phyloP scores from a whole-genome alignment of 2,329 filamentous ascomycete species.

The Taxawa tesnikishii region DNA sequence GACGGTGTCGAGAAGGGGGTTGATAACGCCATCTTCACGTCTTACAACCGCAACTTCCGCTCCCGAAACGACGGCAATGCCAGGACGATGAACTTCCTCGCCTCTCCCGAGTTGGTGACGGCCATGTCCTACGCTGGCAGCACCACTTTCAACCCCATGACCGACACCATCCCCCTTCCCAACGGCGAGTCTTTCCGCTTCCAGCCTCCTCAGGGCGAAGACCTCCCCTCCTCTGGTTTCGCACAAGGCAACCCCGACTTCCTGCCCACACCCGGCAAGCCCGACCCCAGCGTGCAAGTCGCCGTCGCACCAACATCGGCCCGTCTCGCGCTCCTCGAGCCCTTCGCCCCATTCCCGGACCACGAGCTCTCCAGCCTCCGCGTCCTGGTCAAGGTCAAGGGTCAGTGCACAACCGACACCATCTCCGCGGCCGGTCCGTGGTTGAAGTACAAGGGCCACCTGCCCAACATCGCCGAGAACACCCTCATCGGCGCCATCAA shows the following conservation, averaged over 20 bases:
- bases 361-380: slow-evolving; percentile 64
- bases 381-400: slow-evolving; percentile 90
- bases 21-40: slow-evolving; percentile 86
- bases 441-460: slow-evolving; percentile 98
- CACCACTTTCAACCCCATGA: slow-evolving; percentile 90
- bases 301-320: slow-evolving; percentile 78
- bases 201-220: slow-evolving; percentile 52
- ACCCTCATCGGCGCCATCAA: slow-evolving; percentile 93
- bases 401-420: slow-evolving; percentile 97
- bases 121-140: slow-evolving; percentile 87
- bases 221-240: slow-evolving; percentile 62
- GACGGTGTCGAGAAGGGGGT: slow-evolving; percentile 78
- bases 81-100: slow-evolving; percentile 96
- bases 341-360: slow-evolving; percentile 72
- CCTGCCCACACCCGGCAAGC: slow-evolving; percentile 57
- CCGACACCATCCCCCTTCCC: slow-evolving; percentile 68
- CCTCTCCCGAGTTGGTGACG: slow-evolving; percentile 91
- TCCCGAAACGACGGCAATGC: slow-evolving; percentile 95
- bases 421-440: slow-evolving; percentile 94
- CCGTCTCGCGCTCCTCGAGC: slow-evolving; percentile 80
- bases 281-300: slow-evolving; percentile 59
- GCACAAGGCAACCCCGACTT: slow-evolving; percentile 65
- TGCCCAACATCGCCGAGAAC: slow-evolving; percentile 96
- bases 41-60: slow-evolving; percentile 97
- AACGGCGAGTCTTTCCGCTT: slow-evolving; percentile 75